Evolutionary conservation across 495 filamentous ascomycete species (phyloP).

Genomic region (Penicillium silybi): DNA sequence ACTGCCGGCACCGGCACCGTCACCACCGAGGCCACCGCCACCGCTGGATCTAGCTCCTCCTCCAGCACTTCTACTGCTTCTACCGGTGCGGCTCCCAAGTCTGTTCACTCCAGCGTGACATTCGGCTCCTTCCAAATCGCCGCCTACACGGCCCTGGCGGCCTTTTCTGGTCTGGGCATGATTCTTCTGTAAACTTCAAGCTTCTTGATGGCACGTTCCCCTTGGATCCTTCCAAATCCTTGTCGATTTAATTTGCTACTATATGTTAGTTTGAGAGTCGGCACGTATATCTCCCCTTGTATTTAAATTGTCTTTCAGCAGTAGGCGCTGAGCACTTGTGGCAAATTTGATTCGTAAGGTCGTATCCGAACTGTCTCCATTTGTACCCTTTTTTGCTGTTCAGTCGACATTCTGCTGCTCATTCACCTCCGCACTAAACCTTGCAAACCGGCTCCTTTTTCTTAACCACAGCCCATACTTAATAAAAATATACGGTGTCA

Average conservation of each 20-base stretch:
- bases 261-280: neutral
- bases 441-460: too few relatives aligned
- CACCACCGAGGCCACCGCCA: slow-evolving; percentile 48
- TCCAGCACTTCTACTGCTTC: slow-evolving; percentile 28
- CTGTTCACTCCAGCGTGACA: slow-evolving; percentile 26
- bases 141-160: slow-evolving; percentile 59
- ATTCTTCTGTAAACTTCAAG: slow-evolving; percentile 61
- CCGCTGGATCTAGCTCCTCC: slow-evolving; percentile 27
- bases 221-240: neutral
- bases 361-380: too few relatives aligned
- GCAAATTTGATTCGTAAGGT: neutral
- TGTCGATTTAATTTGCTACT: neutral
- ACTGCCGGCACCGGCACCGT: slow-evolving; percentile 61
- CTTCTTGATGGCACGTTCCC: neutral
- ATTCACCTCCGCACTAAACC: too few relatives aligned
- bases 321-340: neutral
- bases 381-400: too few relatives aligned
- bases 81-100: slow-evolving; percentile 33
- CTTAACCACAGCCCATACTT: too few relatives aligned
- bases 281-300: neutral
- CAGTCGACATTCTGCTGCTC: too few relatives aligned
- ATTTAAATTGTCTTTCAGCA: neutral
- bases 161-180: slow-evolving; percentile 68
- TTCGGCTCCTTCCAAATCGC: slow-evolving; percentile 61
- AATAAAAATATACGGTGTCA: too few relatives aligned